Percentiles rank a stretch among this genome's conserved stretches.
These are phyloP conservation scores for Melampsora americana DNA, from an alignment of 1,284 basidiomycete genomes.

Conservation along the genomic window DNA sequence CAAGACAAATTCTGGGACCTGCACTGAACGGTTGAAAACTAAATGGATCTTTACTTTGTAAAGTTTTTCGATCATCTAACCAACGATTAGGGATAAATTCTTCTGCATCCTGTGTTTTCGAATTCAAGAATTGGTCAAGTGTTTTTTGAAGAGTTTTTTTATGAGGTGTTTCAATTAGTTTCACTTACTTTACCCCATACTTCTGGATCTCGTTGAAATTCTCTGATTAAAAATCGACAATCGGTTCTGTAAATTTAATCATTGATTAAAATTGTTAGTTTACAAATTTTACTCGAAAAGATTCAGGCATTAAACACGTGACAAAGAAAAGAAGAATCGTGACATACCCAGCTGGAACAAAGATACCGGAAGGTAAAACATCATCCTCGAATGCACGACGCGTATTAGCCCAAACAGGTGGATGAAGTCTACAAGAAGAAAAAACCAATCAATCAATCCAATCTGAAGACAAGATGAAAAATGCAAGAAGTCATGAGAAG, in stretches of 20 bases:
- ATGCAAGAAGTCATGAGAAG: background rate
- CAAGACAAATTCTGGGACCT: constrained; percentile 58
- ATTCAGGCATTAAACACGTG: too few relatives aligned
- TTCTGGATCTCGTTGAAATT: constrained; percentile 47
- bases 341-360: constrained; percentile 41
- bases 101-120: constrained; percentile 60
- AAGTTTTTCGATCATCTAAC: constrained; percentile 42
- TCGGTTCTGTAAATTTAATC: constrained; percentile 61
- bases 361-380: constrained; percentile 51
- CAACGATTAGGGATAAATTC: constrained; percentile 67
- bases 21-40: constrained; percentile 47
- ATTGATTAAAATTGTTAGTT: too few relatives aligned
- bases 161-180: constrained; percentile 56
- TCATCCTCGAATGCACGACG: constrained; percentile 58
- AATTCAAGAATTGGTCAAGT: background rate
- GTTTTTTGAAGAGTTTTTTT: background rate
- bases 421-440: constrained; percentile 61
- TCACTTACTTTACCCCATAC: constrained; percentile 55
- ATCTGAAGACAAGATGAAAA: background rate
- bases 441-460: background rate
- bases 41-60: constrained; percentile 42
- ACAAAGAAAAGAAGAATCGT: background rate
- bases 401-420: constrained; percentile 67
- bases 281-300: too few relatives aligned
- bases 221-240: constrained; percentile 59